Base-by-base conservation (phyloP, 257 asterid species). In the Salvia splendens region DNA sequence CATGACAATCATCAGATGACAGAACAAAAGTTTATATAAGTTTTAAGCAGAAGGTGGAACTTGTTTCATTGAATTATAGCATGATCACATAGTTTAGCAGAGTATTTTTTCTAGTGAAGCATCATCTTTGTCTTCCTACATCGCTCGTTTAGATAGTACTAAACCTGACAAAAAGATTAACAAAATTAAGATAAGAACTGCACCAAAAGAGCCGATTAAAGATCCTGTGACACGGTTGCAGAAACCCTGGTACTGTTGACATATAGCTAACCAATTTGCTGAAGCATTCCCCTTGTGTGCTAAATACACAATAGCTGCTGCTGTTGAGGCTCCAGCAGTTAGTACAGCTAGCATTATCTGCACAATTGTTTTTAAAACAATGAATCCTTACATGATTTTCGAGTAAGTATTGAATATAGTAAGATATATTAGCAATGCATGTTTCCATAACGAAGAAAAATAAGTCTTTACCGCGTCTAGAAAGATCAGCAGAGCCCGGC, bases 281-380 rank as follows among this genome's bases (percentile, higher is more conserved):
- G 95, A 76, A 50, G 94, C 66, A 59, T 90, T 90, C 36, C 95
- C 95, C 47, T 77, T 84, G 57, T 87, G 95, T 70, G 97, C 97
- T 69, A 90, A 71, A 66, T 81, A 87, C 24, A 90, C 97, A 7
- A 86, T 81, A 24, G 94, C 89, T 53, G 97, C 81, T 67, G 92
- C 89, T 61, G 92, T 85, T 30, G 95, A 90, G 56, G 97, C 95
- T 65, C 79, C 97, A 3, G 84, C 82, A 6, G 81, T 80, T 5
- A 87, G 77, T 15, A 78, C 73, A 52, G 82, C 89, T 5, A 87
- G 67, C 81, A 87, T 85, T 48, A 59, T 73, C 94, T 87, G 82
- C 75, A 67, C 15, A 63, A 33, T 64, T 20, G 38, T 8, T 71
- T 2, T 45, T 11, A 36, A 12, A 30, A 48, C 36, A 16, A 49